A percentile compares a stretch with the other conserved stretches of the same genome.
Evolutionary conservation across 2,329 filamentous ascomycete genomes (phyloP).

Genomic region (Aspergillus pseudoglaucus): DNA sequence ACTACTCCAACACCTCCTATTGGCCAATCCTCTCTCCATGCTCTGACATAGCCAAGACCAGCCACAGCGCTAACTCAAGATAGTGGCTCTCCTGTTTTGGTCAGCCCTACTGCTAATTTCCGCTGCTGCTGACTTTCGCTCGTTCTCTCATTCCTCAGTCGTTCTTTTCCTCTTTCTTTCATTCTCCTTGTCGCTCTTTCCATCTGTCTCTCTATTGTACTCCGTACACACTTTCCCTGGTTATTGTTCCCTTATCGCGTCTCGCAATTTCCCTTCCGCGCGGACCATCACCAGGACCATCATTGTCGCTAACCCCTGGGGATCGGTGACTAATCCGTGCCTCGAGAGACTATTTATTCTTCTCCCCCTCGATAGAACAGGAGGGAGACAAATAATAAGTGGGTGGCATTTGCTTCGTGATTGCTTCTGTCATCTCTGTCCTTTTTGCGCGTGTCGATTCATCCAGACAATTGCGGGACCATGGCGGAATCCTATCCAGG

Average conservation of each 20-base stretch:
- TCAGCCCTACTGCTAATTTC: neutral
- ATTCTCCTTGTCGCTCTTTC: neutral
- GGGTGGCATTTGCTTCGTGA: too few relatives aligned
- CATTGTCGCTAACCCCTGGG: too few relatives aligned
- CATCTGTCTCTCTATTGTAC: neutral
- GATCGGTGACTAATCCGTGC: too few relatives aligned
- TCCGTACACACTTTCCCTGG: neutral
- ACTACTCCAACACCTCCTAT: neutral
- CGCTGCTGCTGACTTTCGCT: neutral
- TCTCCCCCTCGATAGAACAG: too few relatives aligned
- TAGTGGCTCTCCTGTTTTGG: neutral
- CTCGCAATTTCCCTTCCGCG: too few relatives aligned
- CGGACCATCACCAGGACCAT: too few relatives aligned
- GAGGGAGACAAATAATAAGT: too few relatives aligned
- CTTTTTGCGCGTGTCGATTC: neutral
- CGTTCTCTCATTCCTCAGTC: neutral
- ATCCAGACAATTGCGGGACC: neutral
- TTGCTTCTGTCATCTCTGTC: neutral
- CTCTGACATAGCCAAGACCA: neutral
- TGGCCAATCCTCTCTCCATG: neutral
- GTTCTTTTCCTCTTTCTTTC: neutral
- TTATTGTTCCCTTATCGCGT: neutral
- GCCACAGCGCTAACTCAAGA: too few relatives aligned
- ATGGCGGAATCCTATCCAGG: neutral
- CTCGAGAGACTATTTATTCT: too few relatives aligned